Evolutionary conservation across 2,329 filamentous ascomycete species (phyloP), one percentile per base, ranked within the genome.

Genomic region (Beauveria australis): DNA sequence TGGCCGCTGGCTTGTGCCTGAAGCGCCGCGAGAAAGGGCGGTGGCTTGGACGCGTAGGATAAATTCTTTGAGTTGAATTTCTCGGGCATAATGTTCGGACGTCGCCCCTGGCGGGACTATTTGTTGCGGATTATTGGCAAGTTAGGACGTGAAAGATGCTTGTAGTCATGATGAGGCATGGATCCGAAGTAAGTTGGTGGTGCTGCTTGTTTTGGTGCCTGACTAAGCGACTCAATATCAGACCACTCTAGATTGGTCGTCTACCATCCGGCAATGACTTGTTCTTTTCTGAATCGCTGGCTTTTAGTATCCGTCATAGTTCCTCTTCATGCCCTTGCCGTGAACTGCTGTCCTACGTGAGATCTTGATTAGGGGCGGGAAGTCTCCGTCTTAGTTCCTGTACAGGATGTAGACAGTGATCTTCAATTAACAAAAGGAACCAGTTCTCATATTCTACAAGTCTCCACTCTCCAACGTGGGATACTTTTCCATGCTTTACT

Each of bases 51-150:
- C 73, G 81, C 77, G 76, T 88, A 89, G 63, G 78, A 76, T 53
- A 89, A 79, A 71, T 88, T 83, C 67, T 87, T 88, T 64, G 81
- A 75, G 59, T 83, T 88, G 67, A 87, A 85, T 66, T 83, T 86
- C 43, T 78, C 72, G 3, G 74, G 70, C 74, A 75, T 76, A 61
- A 60, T 64, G 9, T 9, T 8, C 9, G 8, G 22, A 3, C n/a
- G 5, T 26, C n/a, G 10, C 8, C 37, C 7, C 10, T 44, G 37
- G 12, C 37, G 51, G 4, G 9, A 6, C 10, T 37, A n/a, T 30
- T 12, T 14, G 49, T 37, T 2, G 9, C 18, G n/a, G 28, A 33
- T 5, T 40, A 41, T 28, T n/a, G 10, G 10, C n/a, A 22, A 48
- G 33, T 43, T 10, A 16, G 19, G 33, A 44, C 4, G 28, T 33